phyloP scores from a whole-genome alignment of 192 early-diverging fungal species.

The Coemansia umbellata region DNA sequence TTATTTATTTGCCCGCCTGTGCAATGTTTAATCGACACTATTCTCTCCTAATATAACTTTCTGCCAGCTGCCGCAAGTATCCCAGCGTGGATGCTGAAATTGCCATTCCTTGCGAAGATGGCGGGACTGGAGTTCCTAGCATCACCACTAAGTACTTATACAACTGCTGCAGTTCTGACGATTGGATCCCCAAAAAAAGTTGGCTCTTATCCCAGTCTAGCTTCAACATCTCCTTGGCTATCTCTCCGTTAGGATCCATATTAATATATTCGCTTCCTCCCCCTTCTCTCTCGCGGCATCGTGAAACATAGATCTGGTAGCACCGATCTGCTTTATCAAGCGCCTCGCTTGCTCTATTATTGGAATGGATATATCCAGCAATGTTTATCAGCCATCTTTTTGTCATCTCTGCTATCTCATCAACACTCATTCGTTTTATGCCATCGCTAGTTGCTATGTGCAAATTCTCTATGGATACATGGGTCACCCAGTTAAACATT shows the following conservation, averaged over 20 bases:
- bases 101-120: too few relatives aligned
- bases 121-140: neutral
- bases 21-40: neutral
- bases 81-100: neutral
- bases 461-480: neutral
- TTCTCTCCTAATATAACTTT: neutral
- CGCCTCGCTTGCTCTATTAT: neutral
- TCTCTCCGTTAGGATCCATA: slow-evolving; percentile 1
- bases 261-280: neutral
- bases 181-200: slow-evolving; percentile 26
- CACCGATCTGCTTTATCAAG: slow-evolving; percentile 16
- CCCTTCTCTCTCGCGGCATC: neutral
- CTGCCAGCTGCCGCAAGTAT: neutral
- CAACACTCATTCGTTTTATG: neutral
- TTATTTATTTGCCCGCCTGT: too few relatives aligned
- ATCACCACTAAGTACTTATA: slow-evolving; percentile 24
- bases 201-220: neutral
- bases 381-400: slow-evolving; percentile 6
- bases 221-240: slow-evolving; percentile 16
- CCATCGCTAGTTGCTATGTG: slow-evolving; percentile 3
- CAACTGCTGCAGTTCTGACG: slow-evolving; percentile 21
- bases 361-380: slow-evolving; percentile 3
- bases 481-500: slow-evolving; percentile 13
- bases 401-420: slow-evolving; percentile 1
- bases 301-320: slow-evolving; percentile 1